Base-by-base conservation (phyloP, 2,329 filamentous ascomycete genomes). In the Furcasterigmium sp. region DNA sequence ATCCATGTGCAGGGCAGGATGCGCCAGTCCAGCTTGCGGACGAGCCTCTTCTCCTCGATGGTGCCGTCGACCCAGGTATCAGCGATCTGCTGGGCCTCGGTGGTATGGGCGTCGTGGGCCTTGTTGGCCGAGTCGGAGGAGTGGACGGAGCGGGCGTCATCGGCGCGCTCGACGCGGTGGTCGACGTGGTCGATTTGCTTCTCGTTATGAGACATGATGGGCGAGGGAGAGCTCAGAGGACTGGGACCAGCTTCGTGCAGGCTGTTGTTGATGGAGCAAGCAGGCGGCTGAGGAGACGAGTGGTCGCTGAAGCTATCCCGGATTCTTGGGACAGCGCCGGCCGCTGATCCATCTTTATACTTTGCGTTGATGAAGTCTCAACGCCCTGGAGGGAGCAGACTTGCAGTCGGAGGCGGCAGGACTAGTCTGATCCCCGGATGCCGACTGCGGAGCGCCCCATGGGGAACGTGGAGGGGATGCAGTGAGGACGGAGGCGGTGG, bases 1-100 rank as follows among this genome's bases (percentile, higher is more conserved):
- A 53, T 41, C 52, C 51, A 56, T 9, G 42, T 44, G 36, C 50
- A 51, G 10, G 46, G 42, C 8, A 48, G 39, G 18, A 48, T 45
- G 17, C 42, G 39, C 46, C 42, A 45, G 23, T 48, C 46, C 5
- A 48, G 42, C 29, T 48, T 48, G 15, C 43, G 46, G 11, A 36
- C 20, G 11, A 45, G 43, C 14, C 39, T 38, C 43, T 41, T 48
- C 43, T 48, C 46, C 39, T 47, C 47, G 36, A 47, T 46, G 43
- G 49, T 47, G 13, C 46, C 43, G 17, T 21, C 50, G 32, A 35
- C 32, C 32, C 32, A 35, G 9, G 32, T 35, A 15, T 15, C 32
- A 8, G 32, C 32, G 17, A 35, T 11, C n/a, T 15, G n/a, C n/a
- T 19, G 32, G n/a, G 32, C 32, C 32, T 35, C 32, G 17, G 32